Percentiles rank a stretch among this genome's conserved stretches.
phyloP scores from a whole-genome alignment of 192 early-diverging fungal genomes.

The Phlyctochytrium arcticum region DNA sequence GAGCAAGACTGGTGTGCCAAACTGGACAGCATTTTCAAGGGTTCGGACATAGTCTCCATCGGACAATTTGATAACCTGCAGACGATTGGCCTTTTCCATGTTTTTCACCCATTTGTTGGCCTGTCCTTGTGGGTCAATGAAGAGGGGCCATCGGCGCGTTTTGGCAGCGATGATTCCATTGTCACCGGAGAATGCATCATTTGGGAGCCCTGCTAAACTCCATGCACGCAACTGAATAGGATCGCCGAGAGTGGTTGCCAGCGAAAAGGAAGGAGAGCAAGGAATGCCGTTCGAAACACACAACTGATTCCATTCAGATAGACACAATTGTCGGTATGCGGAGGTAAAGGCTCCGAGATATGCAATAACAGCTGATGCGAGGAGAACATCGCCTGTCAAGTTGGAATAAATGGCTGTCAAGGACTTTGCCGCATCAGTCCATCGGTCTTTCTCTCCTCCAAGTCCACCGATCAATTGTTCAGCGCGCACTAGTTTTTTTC shows the following conservation, averaged over 20 bases:
- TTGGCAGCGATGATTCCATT: constrained; percentile 58
- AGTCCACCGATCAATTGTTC: constrained; percentile 57
- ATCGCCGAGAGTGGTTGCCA: constrained; percentile 50
- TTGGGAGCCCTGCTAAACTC: constrained; percentile 57
- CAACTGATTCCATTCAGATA: constrained; percentile 46
- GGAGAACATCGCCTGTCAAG: constrained; percentile 55
- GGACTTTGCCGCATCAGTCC: constrained; percentile 49
- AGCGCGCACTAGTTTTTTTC: constrained; percentile 52
- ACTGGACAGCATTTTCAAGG: constrained; percentile 59
- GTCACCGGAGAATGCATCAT: constrained; percentile 56
- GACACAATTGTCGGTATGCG: constrained; percentile 43
- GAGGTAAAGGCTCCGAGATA: constrained; percentile 60
- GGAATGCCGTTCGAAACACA: constrained; percentile 43
- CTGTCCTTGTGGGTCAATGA: constrained; percentile 61
- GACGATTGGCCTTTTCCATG: constrained; percentile 53
- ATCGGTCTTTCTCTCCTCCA: constrained; percentile 58
- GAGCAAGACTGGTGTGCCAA: constrained; percentile 59
- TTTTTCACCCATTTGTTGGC: constrained; percentile 67
- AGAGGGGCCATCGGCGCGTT: constrained; percentile 55
- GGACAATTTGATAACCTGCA: constrained; percentile 57
- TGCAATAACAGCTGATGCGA: constrained; percentile 55
- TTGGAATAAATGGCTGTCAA: constrained; percentile 40
- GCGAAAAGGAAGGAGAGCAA: constrained; percentile 47
- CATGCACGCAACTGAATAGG: constrained; percentile 56
- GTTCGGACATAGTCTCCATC: constrained; percentile 56